Evolutionary conservation across 2,329 filamentous ascomycete genomes (phyloP), one percentile per base, ranked within the genome.

Genomic region (Penicillium sp.): DNA sequence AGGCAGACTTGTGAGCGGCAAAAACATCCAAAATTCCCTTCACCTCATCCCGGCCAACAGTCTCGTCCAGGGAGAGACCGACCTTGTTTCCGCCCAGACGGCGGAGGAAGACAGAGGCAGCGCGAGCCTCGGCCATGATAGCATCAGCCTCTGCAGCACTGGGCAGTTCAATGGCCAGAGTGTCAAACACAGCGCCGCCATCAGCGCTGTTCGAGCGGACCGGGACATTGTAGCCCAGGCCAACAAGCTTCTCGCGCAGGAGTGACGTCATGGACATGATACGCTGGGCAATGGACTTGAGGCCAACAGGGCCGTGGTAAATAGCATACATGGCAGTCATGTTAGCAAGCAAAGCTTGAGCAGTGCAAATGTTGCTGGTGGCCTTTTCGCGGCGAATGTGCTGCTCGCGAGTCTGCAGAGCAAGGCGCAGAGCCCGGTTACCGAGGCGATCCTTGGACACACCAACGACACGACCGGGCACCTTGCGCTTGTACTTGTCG

Each of bases 321-420:
- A 96, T 78, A 45, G 89, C 90, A 65, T 95, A 97, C 74, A 96
- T 85, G 48, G 90, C 88, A 59, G 83, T 91, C 88, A 96, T 96
- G 69, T 97, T 97, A 33, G 91, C 91, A 45, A 96, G 76, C 24
- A 97, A 75, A 8, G 91, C 91, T 71, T 97, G 91, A 1, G 91
- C 90, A 1, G 91, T 97, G 74, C 91, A 97, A 52, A 96, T 90
- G 65, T 97, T 97, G 75, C 89, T 95, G 2, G 91, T 97, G 1
- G 91, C 91, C 78, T 96, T 96, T 69, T 97, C 91, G 63, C 91
- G 81, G 57, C 91, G 81, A 66, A 97, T 96, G 68, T 97, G 91
- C 74, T 97, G 91, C 72, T 97, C 91, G 61, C 91, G 79, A 9
- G 91, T 96, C 72, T 97, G 91, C 45, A 96, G 74, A 17, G 91